A percentile compares a stretch with the other conserved stretches of the same genome.
Conservation (phyloP, 2,329 filamentous ascomycete genomes). For the Metarhizium album region DNA sequence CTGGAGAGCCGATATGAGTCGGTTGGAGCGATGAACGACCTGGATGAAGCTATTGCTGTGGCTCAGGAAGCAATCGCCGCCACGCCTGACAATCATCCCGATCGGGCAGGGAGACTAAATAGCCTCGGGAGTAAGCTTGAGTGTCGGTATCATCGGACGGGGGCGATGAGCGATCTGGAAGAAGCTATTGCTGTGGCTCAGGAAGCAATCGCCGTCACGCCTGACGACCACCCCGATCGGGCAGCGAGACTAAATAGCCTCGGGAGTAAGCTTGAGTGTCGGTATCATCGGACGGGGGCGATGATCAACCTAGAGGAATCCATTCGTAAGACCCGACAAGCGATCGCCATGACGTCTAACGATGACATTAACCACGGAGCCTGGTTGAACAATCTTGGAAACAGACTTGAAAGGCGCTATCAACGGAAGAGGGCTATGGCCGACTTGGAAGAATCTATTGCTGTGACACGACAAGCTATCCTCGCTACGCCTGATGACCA, state of each 20-base stretch:
- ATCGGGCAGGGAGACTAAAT: background rate
- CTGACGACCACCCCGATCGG: background rate
- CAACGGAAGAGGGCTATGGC: no score
- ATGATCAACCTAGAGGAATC: slow-evolving; percentile 6
- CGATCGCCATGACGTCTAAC: background rate
- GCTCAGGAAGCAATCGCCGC: background rate
- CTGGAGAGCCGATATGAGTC: background rate
- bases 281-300: slow-evolving; percentile 4
- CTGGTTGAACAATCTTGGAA: background rate
- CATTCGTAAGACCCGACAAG: background rate
- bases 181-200: background rate
- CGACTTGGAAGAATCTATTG: no score
- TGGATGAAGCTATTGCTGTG: background rate
- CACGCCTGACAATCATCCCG: background rate
- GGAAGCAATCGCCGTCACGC: background rate
- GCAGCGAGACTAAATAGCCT: background rate
- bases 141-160: background rate
- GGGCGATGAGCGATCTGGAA: slow-evolving; percentile 1
- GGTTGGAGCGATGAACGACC: background rate
- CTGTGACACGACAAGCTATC: no score
- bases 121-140: background rate
- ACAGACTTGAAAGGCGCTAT: no score
- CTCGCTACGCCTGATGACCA: no score
- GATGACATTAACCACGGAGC: background rate
- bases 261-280: slow-evolving; percentile 1